Conservation (phyloP, 768 basidiomycete genomes). For the Sporobolomyces roseus region DNA sequence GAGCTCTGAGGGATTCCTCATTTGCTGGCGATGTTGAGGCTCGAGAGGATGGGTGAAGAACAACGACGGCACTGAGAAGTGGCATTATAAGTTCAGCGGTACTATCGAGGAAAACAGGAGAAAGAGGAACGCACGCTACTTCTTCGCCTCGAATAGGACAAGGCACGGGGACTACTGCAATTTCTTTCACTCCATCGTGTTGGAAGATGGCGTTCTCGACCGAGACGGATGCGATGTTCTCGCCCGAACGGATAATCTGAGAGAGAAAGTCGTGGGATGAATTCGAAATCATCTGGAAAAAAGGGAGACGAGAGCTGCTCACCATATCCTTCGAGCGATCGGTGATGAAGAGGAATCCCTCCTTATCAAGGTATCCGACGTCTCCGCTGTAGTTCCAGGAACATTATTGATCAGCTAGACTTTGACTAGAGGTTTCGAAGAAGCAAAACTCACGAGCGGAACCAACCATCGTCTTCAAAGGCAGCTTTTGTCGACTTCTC, state of each 20-base stretch:
- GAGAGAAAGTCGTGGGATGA: background rate
- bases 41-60: too few species aligned
- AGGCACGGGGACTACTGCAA: conserved; percentile 38
- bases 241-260: conserved; percentile 44
- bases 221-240: conserved; percentile 42
- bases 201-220: conserved; percentile 43
- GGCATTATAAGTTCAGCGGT: too few species aligned
- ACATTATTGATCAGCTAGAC: background rate
- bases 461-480: conserved; percentile 51
- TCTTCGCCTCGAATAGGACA: conserved; percentile 40
- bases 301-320: background rate
- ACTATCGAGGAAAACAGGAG: background rate
- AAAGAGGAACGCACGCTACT: conserved; percentile 30
- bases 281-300: background rate
- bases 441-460: conserved; percentile 46
- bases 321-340: conserved; percentile 42
- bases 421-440: background rate
- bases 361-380: conserved; percentile 40
- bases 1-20: conserved; percentile 20
- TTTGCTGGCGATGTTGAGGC: conserved; percentile 1
- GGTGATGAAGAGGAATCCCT: conserved; percentile 44
- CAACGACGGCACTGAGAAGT: too few species aligned
- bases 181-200: conserved; percentile 35
- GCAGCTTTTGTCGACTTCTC: conserved; percentile 42
- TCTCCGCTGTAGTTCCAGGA: conserved; percentile 29